These are phyloP conservation scores for Colletotrichum liriopes DNA, from an alignment of 2,329 filamentous ascomycete species.

Conservation along the genomic window DNA sequence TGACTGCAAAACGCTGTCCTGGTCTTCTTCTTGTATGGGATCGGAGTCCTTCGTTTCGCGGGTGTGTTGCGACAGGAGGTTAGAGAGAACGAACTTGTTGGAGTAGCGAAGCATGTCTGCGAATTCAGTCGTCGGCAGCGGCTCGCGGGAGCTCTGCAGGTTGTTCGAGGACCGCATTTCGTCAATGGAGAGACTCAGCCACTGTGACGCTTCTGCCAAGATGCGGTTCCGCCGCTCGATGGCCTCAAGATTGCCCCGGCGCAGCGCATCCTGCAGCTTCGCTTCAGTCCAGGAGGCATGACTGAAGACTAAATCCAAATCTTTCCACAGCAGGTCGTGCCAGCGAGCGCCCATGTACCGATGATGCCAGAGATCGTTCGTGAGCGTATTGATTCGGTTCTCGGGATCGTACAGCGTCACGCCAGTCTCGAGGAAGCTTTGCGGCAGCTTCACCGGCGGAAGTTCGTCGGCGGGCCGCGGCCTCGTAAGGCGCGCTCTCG, in stretches of 20 bases:
- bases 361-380: constrained; percentile 42
- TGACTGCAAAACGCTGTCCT: constrained; percentile 21
- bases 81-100: constrained; percentile 37
- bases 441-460: constrained; percentile 69
- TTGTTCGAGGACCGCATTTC: constrained; percentile 40
- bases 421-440: constrained; percentile 69
- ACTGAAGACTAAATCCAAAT: constrained; percentile 39
- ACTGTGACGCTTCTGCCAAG: constrained; percentile 40
- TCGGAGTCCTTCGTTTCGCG: constrained; percentile 20
- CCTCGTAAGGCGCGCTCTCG: constrained; percentile 53
- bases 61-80: constrained; percentile 38
- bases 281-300: constrained; percentile 39
- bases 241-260: constrained; percentile 33
- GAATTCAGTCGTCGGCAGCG: constrained; percentile 39
- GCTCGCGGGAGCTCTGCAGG: constrained; percentile 28
- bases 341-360: constrained; percentile 43
- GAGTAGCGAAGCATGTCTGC: constrained; percentile 41
- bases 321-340: constrained; percentile 43
- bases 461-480: constrained; percentile 57
- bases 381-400: constrained; percentile 44
- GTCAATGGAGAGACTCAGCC: constrained; percentile 37
- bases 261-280: constrained; percentile 33
- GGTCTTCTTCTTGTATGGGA: constrained; percentile 7
- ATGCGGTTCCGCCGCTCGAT: constrained; percentile 37
- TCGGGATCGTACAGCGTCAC: constrained; percentile 59